These are phyloP conservation scores for Alternaria panax DNA, from an alignment of 2,329 filamentous ascomycete genomes.

Conservation along the genomic window DNA sequence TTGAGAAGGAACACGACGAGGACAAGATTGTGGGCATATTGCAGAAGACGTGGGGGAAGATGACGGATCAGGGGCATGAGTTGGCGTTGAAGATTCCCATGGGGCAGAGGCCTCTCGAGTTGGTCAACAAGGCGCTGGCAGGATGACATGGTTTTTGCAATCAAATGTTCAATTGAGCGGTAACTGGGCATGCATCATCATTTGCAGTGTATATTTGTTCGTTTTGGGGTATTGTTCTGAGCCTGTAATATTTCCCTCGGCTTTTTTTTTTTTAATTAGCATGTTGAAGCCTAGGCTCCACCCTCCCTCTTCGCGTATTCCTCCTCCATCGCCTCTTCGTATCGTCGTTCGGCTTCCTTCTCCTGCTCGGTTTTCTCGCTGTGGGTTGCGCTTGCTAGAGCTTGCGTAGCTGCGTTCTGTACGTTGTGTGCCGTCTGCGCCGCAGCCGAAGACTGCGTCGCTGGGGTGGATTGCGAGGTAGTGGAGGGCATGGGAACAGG, in stretches of 20 bases:
- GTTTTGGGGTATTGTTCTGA: constrained; percentile 1
- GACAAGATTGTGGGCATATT: constrained; percentile 71
- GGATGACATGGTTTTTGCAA: constrained; percentile 20
- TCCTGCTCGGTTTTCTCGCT: constrained; percentile 42
- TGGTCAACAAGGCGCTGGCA: constrained; percentile 45
- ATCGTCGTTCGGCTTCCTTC: constrained; percentile 43
- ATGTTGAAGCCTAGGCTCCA: constrained; percentile 34
- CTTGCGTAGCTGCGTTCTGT: constrained; percentile 32
- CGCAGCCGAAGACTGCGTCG: constrained; percentile 28
- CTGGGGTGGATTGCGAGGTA: constrained; percentile 19
- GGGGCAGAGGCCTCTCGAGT: constrained; percentile 36
- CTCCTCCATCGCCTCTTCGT: constrained; percentile 51
- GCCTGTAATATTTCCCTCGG: neutral
- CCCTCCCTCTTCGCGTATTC: constrained; percentile 52
- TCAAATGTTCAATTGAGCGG: neutral
- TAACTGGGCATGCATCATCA: too few relatives aligned
- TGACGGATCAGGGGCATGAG: constrained; percentile 45
- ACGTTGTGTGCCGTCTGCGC: constrained; percentile 37
- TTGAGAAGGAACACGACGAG: constrained; percentile 76
- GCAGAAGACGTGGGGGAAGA: constrained; percentile 53
- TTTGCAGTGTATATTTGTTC: neutral
- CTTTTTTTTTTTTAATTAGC: neutral
- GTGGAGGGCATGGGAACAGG: constrained; percentile 38
- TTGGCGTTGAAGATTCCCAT: constrained; percentile 47
- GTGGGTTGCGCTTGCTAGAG: constrained; percentile 35